Evolutionary conservation across 352 stramenopile species (phyloP).

Genomic region (Pythium pyrilobum): DNA sequence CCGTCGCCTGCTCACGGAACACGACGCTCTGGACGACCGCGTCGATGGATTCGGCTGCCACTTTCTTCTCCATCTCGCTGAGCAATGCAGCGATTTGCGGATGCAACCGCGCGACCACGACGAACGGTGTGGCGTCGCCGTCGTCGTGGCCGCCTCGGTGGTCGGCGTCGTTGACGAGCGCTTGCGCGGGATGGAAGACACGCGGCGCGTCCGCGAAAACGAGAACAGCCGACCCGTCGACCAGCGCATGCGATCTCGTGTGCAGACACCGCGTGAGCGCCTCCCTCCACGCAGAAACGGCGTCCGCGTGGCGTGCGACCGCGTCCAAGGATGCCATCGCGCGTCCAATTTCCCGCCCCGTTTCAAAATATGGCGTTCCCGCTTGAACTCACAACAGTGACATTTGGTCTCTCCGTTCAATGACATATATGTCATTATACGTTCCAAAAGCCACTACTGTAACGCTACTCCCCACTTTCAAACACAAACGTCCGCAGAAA

Average conservation of each 20-base stretch:
- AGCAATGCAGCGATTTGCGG: conserved; percentile 8
- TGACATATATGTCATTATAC: conserved; percentile 13
- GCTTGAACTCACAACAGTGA: background rate
- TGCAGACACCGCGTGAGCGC: conserved; percentile 12
- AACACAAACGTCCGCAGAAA: background rate
- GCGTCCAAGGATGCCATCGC: background rate
- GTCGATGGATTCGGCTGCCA: background rate
- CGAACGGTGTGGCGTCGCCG: background rate
- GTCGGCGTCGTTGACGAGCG: conserved; percentile 3
- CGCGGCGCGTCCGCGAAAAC: conserved; percentile 12
- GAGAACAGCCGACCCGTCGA: conserved; percentile 7
- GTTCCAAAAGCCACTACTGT: no score
- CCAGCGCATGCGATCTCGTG: conserved; percentile 6
- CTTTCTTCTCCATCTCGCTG: background rate
- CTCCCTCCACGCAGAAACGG: background rate
- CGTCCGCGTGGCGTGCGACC: background rate
- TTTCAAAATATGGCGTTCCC: background rate
- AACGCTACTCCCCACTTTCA: no score
- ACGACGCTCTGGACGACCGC: conserved; percentile 13
- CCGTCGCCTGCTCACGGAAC: conserved; percentile 3
- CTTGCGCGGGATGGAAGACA: conserved; percentile 14
- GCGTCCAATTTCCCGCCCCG: background rate
- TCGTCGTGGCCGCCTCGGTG: background rate
- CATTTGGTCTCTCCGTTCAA: background rate
- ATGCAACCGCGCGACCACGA: conserved; percentile 18